Base-by-base conservation (phyloP, 2,329 filamentous ascomycete genomes). In the Phyllosticta citriasiana region DNA sequence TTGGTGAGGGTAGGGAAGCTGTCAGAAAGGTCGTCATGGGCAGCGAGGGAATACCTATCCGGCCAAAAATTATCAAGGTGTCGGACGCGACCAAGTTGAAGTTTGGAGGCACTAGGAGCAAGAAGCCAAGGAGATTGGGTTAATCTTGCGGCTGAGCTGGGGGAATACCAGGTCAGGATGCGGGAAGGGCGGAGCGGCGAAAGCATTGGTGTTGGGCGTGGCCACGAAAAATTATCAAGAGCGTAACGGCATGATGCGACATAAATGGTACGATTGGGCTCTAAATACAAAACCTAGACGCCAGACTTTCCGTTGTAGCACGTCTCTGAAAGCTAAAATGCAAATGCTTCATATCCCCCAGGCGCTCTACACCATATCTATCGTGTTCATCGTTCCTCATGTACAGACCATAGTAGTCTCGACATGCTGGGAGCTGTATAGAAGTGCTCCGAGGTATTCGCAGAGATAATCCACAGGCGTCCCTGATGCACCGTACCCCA, bases 91-190 rank as follows among this genome's bases (percentile, higher is more conserved):
- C 93, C 60, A 88, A 88, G 69, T 76, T 97, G 75, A 99, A 99
- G 80, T 96, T 97, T 80, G 94, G 92, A 77, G 95, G 94, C 71
- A 90, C 89, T 50, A 89, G 92, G 76, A 93, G 91, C 79, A 84
- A 83, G 74, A 89, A 87, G 73, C 88, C 86, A 50, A 92, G 92
- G 76, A 88, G 94, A 78, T 77, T 97, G 78, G 84, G 85, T 76
- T 88, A 70, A 65, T 16, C 10, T 5, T 33, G 26, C 9, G n/a
- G 33, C 40, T 47, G 40, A 16, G 33, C 10, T 40, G 10, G 10
- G 33, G 33, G 9, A 22, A 22, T 22, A 22, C 19, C 19, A 22
- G 19, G 19, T 22, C 19, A 22, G 19, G 19, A 22, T 22, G 19
- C 19, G 19, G 19, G 19, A 22, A 22, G 19, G 19, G 19, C 19